Conservation (phyloP, 2,329 filamentous ascomycete species). For the Arachnomyces sp. region DNA sequence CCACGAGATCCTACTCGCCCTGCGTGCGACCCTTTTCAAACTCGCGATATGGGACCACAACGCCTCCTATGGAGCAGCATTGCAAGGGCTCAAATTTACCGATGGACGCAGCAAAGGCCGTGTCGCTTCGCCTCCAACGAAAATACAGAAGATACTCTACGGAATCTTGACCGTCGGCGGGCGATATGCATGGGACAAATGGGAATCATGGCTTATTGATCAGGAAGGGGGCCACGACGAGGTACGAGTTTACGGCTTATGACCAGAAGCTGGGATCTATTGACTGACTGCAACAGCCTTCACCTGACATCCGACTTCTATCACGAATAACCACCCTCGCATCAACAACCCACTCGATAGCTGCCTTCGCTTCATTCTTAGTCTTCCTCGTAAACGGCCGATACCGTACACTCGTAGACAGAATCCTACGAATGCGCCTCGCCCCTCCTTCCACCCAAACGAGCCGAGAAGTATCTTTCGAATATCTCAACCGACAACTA, state of each 20-base stretch:
- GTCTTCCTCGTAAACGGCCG: slow-evolving; percentile 85
- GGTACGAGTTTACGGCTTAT: slow-evolving; percentile 16
- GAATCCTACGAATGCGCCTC: slow-evolving; percentile 73
- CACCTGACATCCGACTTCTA: slow-evolving; percentile 47
- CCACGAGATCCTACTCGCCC: slow-evolving; percentile 68
- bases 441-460: slow-evolving; percentile 78
- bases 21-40: slow-evolving; percentile 82
- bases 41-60: slow-evolving; percentile 94
- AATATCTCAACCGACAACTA: slow-evolving; percentile 93
- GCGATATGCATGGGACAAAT: slow-evolving; percentile 81
- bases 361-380: slow-evolving; percentile 76
- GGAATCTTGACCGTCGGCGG: slow-evolving; percentile 80
- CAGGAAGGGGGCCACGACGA: slow-evolving; percentile 67
- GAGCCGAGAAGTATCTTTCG: slow-evolving; percentile 86
- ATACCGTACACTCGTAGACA: slow-evolving; percentile 84
- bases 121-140: slow-evolving; percentile 62
- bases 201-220: slow-evolving; percentile 77
- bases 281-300: slow-evolving; percentile 30
- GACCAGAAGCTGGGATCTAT: background rate
- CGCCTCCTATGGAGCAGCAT: slow-evolving; percentile 82
- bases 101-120: slow-evolving; percentile 63
- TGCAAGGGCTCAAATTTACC: slow-evolving; percentile 85
- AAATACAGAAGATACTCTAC: slow-evolving; percentile 74
- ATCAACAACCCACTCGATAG: slow-evolving; percentile 68
- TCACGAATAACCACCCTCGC: slow-evolving; percentile 60